Conservation (phyloP, 768 basidiomycete species). For the Crassisporium funariophilum region DNA sequence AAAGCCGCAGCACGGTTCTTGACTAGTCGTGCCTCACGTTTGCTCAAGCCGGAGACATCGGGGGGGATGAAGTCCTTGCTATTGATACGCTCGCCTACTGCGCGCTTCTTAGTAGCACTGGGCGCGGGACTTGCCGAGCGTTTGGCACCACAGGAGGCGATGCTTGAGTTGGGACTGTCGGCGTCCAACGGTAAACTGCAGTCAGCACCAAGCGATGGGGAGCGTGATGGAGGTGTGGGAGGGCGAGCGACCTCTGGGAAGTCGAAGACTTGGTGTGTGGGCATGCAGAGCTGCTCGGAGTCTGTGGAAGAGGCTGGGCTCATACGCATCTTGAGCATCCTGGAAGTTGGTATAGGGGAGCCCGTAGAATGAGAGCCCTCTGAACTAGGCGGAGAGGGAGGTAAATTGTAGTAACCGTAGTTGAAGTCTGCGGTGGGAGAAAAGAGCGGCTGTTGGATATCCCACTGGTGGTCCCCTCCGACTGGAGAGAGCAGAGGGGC, state of each 20-base stretch:
- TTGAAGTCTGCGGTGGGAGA: constrained; percentile 45
- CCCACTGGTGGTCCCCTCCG: constrained; percentile 49
- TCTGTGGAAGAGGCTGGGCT: constrained; percentile 46
- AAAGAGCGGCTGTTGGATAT: constrained; percentile 36
- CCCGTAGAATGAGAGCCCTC: constrained; percentile 43
- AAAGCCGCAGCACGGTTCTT: constrained; percentile 94
- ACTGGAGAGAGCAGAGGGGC: constrained; percentile 58
- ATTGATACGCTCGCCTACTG: constrained; percentile 50
- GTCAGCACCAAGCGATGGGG: constrained; percentile 16
- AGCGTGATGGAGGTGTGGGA: constrained; percentile 29
- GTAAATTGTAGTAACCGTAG: constrained; percentile 51
- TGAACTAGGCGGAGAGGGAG: constrained; percentile 52
- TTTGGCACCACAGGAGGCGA: constrained; percentile 38
- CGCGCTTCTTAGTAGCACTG: constrained; percentile 42
- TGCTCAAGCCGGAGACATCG: constrained; percentile 84
- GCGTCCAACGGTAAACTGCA: constrained; percentile 5
- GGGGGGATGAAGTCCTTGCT: constrained; percentile 88
- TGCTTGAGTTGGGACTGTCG: constrained; percentile 27
- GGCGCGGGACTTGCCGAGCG: constrained; percentile 49
- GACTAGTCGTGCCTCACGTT: constrained; percentile 88
- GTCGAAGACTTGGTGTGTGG: constrained; percentile 77
- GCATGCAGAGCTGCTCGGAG: constrained; percentile 56
- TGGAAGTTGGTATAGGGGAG: constrained; percentile 46
- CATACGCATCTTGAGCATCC: constrained; percentile 54
- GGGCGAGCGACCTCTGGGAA: constrained; percentile 39